A percentile compares a stretch with the other conserved stretches of the same genome.
Conservation (phyloP, 768 basidiomycete genomes). For the Agaricus bisporus region DNA sequence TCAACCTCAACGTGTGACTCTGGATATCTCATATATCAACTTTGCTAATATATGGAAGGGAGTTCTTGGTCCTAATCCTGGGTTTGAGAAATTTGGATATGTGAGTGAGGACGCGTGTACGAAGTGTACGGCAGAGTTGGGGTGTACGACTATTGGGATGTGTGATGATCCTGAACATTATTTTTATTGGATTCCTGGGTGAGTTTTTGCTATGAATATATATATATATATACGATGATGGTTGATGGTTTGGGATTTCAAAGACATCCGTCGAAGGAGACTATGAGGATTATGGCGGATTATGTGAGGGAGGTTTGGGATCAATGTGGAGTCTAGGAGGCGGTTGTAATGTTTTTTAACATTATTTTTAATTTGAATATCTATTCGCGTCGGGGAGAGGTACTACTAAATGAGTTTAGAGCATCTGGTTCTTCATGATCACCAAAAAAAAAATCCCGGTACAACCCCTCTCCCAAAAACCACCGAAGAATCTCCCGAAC, state of each 20-base stretch:
- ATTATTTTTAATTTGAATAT: too few relatives aligned
- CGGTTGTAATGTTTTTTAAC: too few relatives aligned
- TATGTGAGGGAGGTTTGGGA: constrained; percentile 36
- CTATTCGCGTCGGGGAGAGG: too few relatives aligned
- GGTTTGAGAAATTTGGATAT: constrained; percentile 44
- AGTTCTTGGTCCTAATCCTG: constrained; percentile 36
- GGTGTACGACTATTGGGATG: constrained; percentile 25
- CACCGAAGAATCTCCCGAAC: too few relatives aligned
- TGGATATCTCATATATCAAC: constrained; percentile 40
- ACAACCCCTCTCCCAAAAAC: too few relatives aligned
- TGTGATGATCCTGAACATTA: constrained; percentile 40
- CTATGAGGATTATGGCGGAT: constrained; percentile 47
- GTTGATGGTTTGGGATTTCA: neutral
- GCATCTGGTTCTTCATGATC: too few relatives aligned
- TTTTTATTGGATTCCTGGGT: constrained; percentile 51
- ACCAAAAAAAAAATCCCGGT: too few relatives aligned
- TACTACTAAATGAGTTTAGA: too few relatives aligned
- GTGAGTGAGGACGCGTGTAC: constrained; percentile 29
- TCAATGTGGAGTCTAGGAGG: neutral
- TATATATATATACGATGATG: too few relatives aligned
- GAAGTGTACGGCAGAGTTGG: constrained; percentile 21
- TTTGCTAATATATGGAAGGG: constrained; percentile 46
- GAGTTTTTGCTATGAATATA: too few relatives aligned
- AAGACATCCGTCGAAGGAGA: constrained; percentile 47
- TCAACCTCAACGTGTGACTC: constrained; percentile 13